phyloP scores from a whole-genome alignment of 2,329 filamentous ascomycete species.

The Trichoderma gracile region DNA sequence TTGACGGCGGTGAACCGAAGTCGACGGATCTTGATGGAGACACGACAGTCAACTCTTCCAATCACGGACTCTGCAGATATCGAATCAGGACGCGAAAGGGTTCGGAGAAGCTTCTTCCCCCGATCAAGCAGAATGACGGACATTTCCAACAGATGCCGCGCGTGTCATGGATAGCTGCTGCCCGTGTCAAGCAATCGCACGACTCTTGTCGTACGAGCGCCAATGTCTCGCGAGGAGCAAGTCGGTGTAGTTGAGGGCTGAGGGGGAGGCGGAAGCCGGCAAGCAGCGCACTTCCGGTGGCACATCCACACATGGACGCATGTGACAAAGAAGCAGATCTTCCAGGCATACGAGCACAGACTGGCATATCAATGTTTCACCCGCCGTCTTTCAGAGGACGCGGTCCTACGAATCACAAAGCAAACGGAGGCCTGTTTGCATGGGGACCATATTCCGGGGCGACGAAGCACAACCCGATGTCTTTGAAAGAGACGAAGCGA shows the following conservation, averaged over 20 bases:
- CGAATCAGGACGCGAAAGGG: conserved; percentile 2
- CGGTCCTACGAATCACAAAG: background rate
- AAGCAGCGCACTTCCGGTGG: background rate
- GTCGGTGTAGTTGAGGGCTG: conserved; percentile 15
- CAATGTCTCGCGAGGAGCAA: conserved; percentile 11
- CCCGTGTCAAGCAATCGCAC: conserved; percentile 2
- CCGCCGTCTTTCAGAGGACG: background rate
- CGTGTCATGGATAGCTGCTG: conserved; percentile 3
- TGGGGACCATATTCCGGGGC: background rate
- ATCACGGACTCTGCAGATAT: conserved; percentile 7
- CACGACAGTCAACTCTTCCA: conserved; percentile 1
- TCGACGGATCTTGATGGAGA: conserved; percentile 22
- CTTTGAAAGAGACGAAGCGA: background rate
- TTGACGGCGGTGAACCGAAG: conserved; percentile 24
- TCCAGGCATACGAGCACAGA: background rate
- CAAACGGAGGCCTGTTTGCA: background rate
- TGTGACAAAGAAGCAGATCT: conserved; percentile 1
- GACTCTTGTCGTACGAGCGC: background rate
- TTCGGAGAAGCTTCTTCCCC: conserved; percentile 2
- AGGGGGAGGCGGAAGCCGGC: background rate
- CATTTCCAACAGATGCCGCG: background rate
- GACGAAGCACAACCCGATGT: background rate
- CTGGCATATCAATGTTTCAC: conserved; percentile 15
- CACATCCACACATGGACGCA: conserved; percentile 1
- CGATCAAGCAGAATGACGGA: background rate